Evolutionary conservation across 2,329 filamentous ascomycete genomes (phyloP), one percentile per base, ranked within the genome.

Genomic region (Fusarium mangiferae): DNA sequence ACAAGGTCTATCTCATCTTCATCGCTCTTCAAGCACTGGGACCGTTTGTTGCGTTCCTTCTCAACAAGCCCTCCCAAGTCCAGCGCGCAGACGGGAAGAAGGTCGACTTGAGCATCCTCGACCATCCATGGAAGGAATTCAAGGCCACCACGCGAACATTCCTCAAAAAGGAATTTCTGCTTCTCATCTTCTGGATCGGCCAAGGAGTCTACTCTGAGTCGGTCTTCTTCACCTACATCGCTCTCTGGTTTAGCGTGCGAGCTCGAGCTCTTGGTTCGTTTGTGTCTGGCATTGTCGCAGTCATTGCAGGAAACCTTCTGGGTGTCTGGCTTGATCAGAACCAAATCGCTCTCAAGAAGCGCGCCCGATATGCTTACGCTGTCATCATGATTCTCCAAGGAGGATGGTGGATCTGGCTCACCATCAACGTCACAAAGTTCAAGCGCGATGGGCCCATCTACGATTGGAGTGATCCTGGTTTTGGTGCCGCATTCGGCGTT

Each of bases 391-490:
- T 85, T 0, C 75, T 91, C 1, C 90, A 92, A 75, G 91, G 91
- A 2, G 90, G 84, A 1, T 92, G 90, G 87, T 94, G 91, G 91
- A 83, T 90, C 7, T 93, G 92, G 91, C 86, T 87, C 0, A 91
- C 90, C 0, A 80, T 93, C 5, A 82, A 91, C 7, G 90, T 90
- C 1, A 91, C 90, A 0, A 83, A 89, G 41, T 93, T 89, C 78
- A 84, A 84, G 15, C 81, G 82, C 18, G 87, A 86, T 0, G 81
- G 84, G 22, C 90, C 91, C 0, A 85, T 85, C 2, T 91, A 88
- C 75, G 92, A 94, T 79, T 94, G 92, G 92, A 76, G 78, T 2
- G 86, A 88, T 70, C 70, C 82, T 0, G 90, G 90, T 0, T 93
- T 94, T 62, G 91, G 91, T 1, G 84, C 84, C 41, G 89, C 86